Percentiles rank a stretch among this genome's conserved stretches.
Conservation (phyloP, 2,329 filamentous ascomycete species). For the Cercospora beticola region DNA sequence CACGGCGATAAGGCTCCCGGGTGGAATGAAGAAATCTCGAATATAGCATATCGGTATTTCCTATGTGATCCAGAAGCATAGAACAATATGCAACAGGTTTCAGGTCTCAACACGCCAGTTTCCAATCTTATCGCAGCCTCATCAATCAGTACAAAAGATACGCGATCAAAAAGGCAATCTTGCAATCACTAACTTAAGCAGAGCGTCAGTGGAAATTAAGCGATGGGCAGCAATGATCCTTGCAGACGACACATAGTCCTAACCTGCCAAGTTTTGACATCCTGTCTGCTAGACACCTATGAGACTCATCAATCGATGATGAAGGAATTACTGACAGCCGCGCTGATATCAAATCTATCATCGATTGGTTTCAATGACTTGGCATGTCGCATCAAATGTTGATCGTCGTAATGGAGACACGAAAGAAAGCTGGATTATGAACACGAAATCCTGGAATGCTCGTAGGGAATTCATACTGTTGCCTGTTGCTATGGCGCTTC, state of each 20-base stretch:
- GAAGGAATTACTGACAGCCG: background rate
- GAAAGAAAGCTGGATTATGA: background rate
- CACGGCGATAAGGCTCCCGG: background rate
- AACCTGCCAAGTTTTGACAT: background rate
- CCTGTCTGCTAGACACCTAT: background rate
- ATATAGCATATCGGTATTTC: background rate
- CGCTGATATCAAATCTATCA: background rate
- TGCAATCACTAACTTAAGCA: background rate
- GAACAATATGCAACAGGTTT: background rate
- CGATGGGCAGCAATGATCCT: background rate
- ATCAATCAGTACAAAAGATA: background rate
- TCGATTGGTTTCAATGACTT: background rate
- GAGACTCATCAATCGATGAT: background rate
- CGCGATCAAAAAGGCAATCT: background rate
- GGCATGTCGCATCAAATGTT: background rate
- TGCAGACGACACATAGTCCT: background rate
- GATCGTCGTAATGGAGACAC: background rate
- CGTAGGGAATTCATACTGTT: background rate
- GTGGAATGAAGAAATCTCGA: background rate
- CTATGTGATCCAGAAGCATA: background rate
- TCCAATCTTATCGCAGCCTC: background rate
- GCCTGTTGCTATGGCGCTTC: background rate
- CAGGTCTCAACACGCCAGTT: background rate
- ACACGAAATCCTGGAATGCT: background rate
- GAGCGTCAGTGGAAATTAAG: background rate